phyloP scores from a whole-genome alignment of 2,329 filamentous ascomycete genomes.

The Sporothrix curviconia region DNA sequence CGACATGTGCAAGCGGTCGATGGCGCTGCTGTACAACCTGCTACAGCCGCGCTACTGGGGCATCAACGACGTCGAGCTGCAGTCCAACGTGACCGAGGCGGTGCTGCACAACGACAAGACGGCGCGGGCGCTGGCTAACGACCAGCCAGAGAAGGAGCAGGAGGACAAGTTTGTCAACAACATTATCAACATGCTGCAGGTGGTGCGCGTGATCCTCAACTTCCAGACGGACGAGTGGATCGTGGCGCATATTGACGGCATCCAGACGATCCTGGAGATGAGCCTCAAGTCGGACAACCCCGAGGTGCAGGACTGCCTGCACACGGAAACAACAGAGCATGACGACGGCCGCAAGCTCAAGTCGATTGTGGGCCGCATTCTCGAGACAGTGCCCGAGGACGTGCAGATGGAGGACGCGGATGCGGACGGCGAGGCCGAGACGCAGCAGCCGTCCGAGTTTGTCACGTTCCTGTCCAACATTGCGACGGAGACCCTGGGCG shows the following conservation, averaged over 20 bases:
- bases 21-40: constrained; percentile 75
- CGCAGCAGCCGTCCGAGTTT: constrained; percentile 74
- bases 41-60: constrained; percentile 85
- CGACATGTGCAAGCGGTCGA: constrained; percentile 80
- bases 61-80: constrained; percentile 84
- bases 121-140: constrained; percentile 49
- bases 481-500: constrained; percentile 79
- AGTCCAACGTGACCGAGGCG: constrained; percentile 81
- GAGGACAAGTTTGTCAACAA: constrained; percentile 78
- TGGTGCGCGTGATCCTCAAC: constrained; percentile 82
- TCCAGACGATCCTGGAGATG: constrained; percentile 88
- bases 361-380: constrained; percentile 71
- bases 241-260: constrained; percentile 62
- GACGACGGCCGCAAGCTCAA: constrained; percentile 65
- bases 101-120: constrained; percentile 79
- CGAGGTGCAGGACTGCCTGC: constrained; percentile 88
- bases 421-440: constrained; percentile 74
- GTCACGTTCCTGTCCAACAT: constrained; percentile 77
- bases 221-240: constrained; percentile 90
- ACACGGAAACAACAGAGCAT: constrained; percentile 62
- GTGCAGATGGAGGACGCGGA: constrained; percentile 67
- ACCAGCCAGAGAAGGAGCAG: constrained; percentile 53
- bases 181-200: constrained; percentile 90
- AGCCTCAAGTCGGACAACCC: constrained; percentile 79
- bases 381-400: constrained; percentile 82